Evolutionary conservation across 768 basidiomycete genomes (phyloP), one percentile per base, ranked within the genome.

Genomic region (Agaricus sinodeliciosus): DNA sequence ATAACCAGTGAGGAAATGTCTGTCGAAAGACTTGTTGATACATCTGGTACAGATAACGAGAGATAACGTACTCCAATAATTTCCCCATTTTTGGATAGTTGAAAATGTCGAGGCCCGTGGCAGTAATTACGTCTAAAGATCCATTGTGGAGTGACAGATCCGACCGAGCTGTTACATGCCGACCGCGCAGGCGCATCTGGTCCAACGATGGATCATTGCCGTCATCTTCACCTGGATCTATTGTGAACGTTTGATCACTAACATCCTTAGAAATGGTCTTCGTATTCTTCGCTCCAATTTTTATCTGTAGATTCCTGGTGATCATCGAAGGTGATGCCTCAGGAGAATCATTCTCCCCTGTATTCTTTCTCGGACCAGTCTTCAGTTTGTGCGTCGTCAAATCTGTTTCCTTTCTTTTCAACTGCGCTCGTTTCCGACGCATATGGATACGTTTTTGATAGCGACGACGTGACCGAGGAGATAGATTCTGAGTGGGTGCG

Each of bases 1-100:
- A 35, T 60, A 61, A 16, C 51, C 58, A 18, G 45, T 57, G 51
- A 57, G 57, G 22, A 48, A 59, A 11, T 56, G 26, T 39, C 55
- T 63, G 28, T 51, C 27, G 40, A 16, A n/a, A n/a, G 43, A 15
- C 26, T 37, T 34, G 28, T 27, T n/a, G 12, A 28, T 39, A 28
- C 13, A 19, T 25, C 3, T 42, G 8, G 16, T 15, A 18, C 6
- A 9, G 34, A 31, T 5, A 43, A 5, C 19, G 22, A 50, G 19
- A 15, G 37, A 26, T 3, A 34, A 43, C 52, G 19, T 34, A 54
- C 52, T 22, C 28, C 16, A 34, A 34, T 5, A 54, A 41, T 18
- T 36, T 54, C 15, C 52, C 52, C 2, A 54, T 6, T 39, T 34
- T 47, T 11, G 18, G n/a, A 9, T 34, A 27, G 31, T 54, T 41